Conservation (phyloP, 352 stramenopile species). For the Peronosclerospora sorghi region DNA sequence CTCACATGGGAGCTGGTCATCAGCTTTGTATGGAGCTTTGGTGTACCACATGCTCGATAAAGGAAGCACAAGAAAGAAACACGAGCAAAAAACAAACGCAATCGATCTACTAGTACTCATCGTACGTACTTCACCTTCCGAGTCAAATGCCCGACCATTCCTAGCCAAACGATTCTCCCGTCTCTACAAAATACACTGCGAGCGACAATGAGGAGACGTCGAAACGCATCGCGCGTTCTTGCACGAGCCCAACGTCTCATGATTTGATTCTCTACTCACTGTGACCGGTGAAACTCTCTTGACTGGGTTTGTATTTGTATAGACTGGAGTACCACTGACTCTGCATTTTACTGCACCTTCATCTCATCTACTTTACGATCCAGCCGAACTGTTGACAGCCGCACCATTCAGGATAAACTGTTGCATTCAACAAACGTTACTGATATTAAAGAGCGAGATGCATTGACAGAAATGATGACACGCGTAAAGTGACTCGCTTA, state of each 20-base stretch:
- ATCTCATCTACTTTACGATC: too few species aligned
- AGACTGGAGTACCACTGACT: too few species aligned
- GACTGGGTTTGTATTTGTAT: neutral
- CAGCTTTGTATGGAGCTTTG: constrained; percentile 71
- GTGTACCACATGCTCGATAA: constrained; percentile 59
- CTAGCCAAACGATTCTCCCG: constrained; percentile 12
- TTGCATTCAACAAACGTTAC: too few species aligned
- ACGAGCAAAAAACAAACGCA: constrained; percentile 24
- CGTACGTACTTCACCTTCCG: too few species aligned
- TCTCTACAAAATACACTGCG: constrained; percentile 6
- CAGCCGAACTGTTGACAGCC: too few species aligned
- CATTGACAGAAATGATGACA: too few species aligned
- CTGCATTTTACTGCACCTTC: too few species aligned
- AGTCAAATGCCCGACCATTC: neutral
- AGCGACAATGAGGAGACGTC: constrained; percentile 43
- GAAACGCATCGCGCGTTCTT: constrained; percentile 24
- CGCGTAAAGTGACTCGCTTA: too few species aligned
- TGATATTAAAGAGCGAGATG: too few species aligned
- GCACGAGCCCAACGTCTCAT: constrained; percentile 18
- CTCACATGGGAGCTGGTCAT: constrained; percentile 63
- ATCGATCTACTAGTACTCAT: constrained; percentile 2
- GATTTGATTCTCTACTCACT: constrained; percentile 11
- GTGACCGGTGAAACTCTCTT: neutral
- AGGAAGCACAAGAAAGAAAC: constrained; percentile 51
- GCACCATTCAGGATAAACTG: too few species aligned